Conservation (phyloP, 805 yeast species). For the Saccharomycopsis amapae region DNA sequence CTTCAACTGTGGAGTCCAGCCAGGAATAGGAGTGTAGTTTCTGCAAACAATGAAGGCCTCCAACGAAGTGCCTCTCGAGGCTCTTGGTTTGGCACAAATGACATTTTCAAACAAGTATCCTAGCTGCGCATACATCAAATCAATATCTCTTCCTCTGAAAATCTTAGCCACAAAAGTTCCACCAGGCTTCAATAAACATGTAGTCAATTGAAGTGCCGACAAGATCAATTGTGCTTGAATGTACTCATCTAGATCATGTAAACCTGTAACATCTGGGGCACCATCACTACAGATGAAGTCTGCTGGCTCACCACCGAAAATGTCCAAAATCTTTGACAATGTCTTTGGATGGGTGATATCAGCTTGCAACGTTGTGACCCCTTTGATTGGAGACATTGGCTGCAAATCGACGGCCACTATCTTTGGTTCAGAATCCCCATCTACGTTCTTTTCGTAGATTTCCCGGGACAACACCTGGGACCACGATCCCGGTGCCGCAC, state of each 20-base stretch:
- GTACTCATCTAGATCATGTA: conserved; percentile 94
- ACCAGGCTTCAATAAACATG: conserved; percentile 80
- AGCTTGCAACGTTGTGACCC: conserved; percentile 87
- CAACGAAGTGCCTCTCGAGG: conserved; percentile 89
- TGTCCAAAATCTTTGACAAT: conserved; percentile 59
- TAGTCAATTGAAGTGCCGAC: conserved; percentile 86
- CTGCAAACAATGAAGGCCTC: conserved; percentile 92
- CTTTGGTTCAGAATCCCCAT: conserved; percentile 40
- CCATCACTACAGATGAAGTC: conserved; percentile 97
- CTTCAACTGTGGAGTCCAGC: conserved; percentile 70
- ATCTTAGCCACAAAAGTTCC: conserved; percentile 95
- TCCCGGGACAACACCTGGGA: conserved; percentile 84
- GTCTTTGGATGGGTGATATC: conserved; percentile 97
- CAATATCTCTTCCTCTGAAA: conserved; percentile 93
- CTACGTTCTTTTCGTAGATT: conserved; percentile 38
- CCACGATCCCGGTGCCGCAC: conserved; percentile 99
- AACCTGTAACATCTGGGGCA: conserved; percentile 97
- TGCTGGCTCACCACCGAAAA: conserved; percentile 88
- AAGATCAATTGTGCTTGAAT: conserved; percentile 91
- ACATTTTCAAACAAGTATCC: conserved; percentile 81
- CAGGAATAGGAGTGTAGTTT: conserved; percentile 74
- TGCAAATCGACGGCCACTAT: conserved; percentile 94
- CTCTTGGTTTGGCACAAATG: conserved; percentile 92
- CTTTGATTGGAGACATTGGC: conserved; percentile 94
- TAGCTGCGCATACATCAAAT: conserved; percentile 84